Evolutionary conservation across 2,329 filamentous ascomycete genomes (phyloP), one percentile per base, ranked within the genome.

Genomic region (Verticillium zaregamsianum): DNA sequence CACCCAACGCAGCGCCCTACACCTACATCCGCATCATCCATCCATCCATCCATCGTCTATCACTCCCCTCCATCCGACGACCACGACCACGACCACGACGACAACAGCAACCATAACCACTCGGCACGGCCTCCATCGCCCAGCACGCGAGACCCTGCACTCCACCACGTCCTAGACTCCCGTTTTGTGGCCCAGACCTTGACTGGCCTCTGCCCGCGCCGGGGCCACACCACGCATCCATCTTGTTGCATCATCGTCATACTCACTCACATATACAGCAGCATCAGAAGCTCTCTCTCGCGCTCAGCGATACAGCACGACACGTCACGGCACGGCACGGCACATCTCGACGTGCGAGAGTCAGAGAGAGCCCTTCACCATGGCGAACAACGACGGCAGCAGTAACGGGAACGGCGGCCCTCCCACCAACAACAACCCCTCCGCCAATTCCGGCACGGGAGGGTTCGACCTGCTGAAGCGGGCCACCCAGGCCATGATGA

Each of bases 401-500:
- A 49, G 28, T 37, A 58, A 58, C 37, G 37, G 37, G 37, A 49
- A 58, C 23, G 55, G 28, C 31, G 55, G 55, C 31, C 9, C 31
- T 35, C 20, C 35, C 35, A 49, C 40, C 40, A 49, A 49, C 17
- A 40, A 40, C 49, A 58, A 58, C 28, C 39, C 57, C 23, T 52
- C 40, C 40, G 70, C 73, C 62, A 76, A 75, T 70, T 70, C 71
- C 37, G 76, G 75, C 68, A 68, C 70, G 39, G 79, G 80, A 69
- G 78, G 81, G 66, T 85, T 82, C 68, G 85, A 87, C 73, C 76
- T 87, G 67, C 73, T 87, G 66, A 79, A 82, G 70, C 79, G 84
- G 72, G 85, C 85, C 64, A 87, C 85, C n/a, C 83, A 86, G 69
- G 82, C 81, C 67, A 83, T 87, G 80, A 85, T 87, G 82, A 82